phyloP scores from a whole-genome alignment of 2,329 filamentous ascomycete species.

The Akanthomyces lecanii region DNA sequence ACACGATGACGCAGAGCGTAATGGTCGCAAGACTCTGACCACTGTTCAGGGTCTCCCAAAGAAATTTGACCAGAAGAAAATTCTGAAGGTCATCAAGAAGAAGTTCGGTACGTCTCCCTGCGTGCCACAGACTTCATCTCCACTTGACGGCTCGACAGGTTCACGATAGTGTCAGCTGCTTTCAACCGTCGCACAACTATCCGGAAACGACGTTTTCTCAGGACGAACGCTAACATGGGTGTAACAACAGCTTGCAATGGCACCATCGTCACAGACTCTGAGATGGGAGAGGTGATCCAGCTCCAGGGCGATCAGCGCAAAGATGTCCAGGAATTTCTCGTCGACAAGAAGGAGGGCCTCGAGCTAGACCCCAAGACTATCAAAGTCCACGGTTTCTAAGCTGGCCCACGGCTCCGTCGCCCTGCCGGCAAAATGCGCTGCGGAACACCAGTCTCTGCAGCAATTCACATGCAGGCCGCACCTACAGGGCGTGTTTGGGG shows the following conservation, averaged over 20 bases:
- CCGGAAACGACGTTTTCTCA: neutral
- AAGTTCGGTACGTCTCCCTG: slow-evolving; percentile 71
- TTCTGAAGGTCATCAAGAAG: slow-evolving; percentile 99
- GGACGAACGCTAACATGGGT: neutral
- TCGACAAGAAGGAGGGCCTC: slow-evolving; percentile 91
- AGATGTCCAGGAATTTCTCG: slow-evolving; percentile 96
- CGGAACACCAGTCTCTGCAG: slow-evolving; percentile 5
- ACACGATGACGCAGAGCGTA: slow-evolving; percentile 70
- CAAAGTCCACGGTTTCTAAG: slow-evolving; percentile 67
- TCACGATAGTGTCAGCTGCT: neutral
- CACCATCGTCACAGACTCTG: slow-evolving; percentile 91
- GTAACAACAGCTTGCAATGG: slow-evolving; percentile 87
- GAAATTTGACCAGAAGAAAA: slow-evolving; percentile 99
- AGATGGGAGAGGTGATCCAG: slow-evolving; percentile 99
- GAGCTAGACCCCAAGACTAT: slow-evolving; percentile 95
- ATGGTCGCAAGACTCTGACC: slow-evolving; percentile 99
- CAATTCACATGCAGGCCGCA: slow-evolving; percentile 14
- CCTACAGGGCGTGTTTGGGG: slow-evolving; percentile 19
- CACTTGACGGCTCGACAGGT: neutral
- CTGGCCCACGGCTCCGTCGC: slow-evolving; percentile 35
- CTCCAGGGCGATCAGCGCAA: slow-evolving; percentile 99
- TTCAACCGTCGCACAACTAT: neutral
- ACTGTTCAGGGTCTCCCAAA: slow-evolving; percentile 98
- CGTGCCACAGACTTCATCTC: neutral
- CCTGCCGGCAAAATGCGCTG: slow-evolving; percentile 26